phyloP scores from a whole-genome alignment of 1,284 basidiomycete genomes.

The Cryptococcus sp. region DNA sequence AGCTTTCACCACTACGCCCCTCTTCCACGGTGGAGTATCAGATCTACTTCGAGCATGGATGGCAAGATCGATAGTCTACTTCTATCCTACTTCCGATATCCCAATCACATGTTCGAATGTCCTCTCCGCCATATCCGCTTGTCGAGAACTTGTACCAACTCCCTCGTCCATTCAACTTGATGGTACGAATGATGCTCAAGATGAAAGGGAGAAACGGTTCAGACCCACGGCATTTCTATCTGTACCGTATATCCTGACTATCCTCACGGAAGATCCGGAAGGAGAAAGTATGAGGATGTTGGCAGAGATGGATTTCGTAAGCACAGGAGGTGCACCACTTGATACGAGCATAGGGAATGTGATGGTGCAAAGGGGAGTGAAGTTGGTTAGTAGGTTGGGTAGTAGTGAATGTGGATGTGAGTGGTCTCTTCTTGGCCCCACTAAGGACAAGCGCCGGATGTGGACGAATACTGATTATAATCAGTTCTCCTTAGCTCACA shows the following conservation, averaged over 20 bases:
- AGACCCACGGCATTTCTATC: slow-evolving; percentile 26
- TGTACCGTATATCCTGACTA: slow-evolving; percentile 47
- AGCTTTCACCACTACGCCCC: slow-evolving; percentile 49
- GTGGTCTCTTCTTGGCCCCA: slow-evolving; percentile 3
- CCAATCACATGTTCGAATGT: slow-evolving; percentile 42
- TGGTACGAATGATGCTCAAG: slow-evolving; percentile 1
- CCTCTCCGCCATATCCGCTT: slow-evolving; percentile 30
- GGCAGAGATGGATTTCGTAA: slow-evolving; percentile 41
- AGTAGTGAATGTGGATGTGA: slow-evolving; percentile 48
- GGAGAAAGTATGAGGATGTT: slow-evolving; percentile 35
- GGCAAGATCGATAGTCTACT: slow-evolving; percentile 43
- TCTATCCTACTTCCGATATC: slow-evolving; percentile 44
- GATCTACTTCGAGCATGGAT: slow-evolving; percentile 48
- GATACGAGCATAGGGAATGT: slow-evolving; percentile 41
- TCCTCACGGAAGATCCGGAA: slow-evolving; percentile 32
- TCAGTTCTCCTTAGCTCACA: slow-evolving; percentile 47
- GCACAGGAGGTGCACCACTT: slow-evolving; percentile 48
- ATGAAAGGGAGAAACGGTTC: slow-evolving; percentile 17
- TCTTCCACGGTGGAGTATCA: slow-evolving; percentile 50
- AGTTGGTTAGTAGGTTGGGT: slow-evolving; percentile 47
- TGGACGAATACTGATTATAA: background rate
- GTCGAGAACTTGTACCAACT: slow-evolving; percentile 10
- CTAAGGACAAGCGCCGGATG: too few species aligned
- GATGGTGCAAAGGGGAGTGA: slow-evolving; percentile 38
- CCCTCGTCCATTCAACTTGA: background rate